These are phyloP conservation scores for Capronia epimyces DNA, from an alignment of 2,329 filamentous ascomycete genomes.

Conservation along the genomic window DNA sequence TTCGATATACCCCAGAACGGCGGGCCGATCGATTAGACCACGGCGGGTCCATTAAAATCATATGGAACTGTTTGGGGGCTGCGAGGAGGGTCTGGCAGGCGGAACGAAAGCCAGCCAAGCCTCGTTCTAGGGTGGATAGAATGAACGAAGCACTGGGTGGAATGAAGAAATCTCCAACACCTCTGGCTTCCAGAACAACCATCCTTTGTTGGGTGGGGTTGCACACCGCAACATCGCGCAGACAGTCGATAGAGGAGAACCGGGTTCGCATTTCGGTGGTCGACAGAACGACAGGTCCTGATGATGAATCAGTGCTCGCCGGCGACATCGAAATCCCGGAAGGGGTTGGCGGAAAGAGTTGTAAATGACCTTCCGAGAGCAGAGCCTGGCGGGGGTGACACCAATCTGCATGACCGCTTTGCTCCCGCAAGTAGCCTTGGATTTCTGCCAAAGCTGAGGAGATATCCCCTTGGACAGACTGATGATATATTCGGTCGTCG, in stretches of 20 bases:
- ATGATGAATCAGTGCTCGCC: conserved; percentile 1
- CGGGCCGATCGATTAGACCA: conserved; percentile 59
- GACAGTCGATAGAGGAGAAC: conserved; percentile 10
- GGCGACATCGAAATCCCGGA: background rate
- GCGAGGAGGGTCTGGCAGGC: conserved; percentile 16
- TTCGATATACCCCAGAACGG: conserved; percentile 47
- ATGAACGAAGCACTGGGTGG: conserved; percentile 48
- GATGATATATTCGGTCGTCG: conserved; percentile 34
- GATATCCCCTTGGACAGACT: conserved; percentile 32
- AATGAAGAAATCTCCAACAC: conserved; percentile 38
- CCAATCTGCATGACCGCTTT: conserved; percentile 10
- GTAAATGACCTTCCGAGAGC: conserved; percentile 4
- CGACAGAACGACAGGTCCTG: conserved; percentile 18
- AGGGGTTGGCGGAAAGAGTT: background rate
- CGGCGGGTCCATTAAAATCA: conserved; percentile 58
- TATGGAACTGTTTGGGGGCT: conserved; percentile 43
- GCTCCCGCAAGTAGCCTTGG: conserved; percentile 8
- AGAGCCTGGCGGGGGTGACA: conserved; percentile 1
- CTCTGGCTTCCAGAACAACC: conserved; percentile 12
- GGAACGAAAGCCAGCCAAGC: conserved; percentile 31
- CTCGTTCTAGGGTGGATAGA: conserved; percentile 37
- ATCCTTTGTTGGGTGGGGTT: conserved; percentile 1
- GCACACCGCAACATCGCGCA: conserved; percentile 15
- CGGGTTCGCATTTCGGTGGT: conserved; percentile 16
- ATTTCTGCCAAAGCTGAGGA: conserved; percentile 38